Base-by-base conservation (phyloP, 139 green algal genomes). In the Chlorella sorokiniana region DNA sequence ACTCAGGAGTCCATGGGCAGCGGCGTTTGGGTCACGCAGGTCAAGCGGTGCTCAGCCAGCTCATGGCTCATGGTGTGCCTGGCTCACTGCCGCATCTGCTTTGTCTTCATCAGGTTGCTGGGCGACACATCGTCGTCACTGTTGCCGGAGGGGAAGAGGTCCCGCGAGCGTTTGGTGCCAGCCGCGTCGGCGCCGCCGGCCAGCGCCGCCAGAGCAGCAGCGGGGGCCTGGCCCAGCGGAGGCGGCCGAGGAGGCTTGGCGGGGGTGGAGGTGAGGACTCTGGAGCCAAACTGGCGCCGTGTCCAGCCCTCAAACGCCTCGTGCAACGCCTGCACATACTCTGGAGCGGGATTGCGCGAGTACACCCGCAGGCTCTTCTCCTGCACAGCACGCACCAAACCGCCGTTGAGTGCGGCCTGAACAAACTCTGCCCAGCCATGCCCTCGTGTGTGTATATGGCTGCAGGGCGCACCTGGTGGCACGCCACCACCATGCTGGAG, bases 281-380 rank as follows among this genome's bases (percentile, higher is more conserved):
- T 82, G 41, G 23, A 42, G 27, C 77, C 77, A 41, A 82, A 82
- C n/a, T 40, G 65, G 31, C 37, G 8, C 18, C 20, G 31, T 22
- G 44, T 45, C 73, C 73, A 92, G 25, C 25, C 38, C 22, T 88
- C 86, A 85, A 89, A 92, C 2, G 88, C 83, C 37, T 86, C 69
- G 63, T 80, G 70, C 44, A 89, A 70, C 18, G 88, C 88, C 37
- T 37, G 62, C 1, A 88, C 72, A 35, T 81, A 42, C 54, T 63
- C 51, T 1, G 72, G 54, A 20, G 83, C 83, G 38, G 65, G 31
- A 62, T 85, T 82, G 14, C 81, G 84, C 52, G 81, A 88, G 85
- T 93, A 93, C 9, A 89, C 77, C 14, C 89, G 82, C 62, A 93
- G 67, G 35, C 70, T 84, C 62, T 88, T 91, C 65, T 94, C 90